Percentiles rank a stretch among this genome's conserved stretches.
These are phyloP conservation scores for Urtica urens DNA, from an alignment of 306 rosid species.

Conservation along the genomic window DNA sequence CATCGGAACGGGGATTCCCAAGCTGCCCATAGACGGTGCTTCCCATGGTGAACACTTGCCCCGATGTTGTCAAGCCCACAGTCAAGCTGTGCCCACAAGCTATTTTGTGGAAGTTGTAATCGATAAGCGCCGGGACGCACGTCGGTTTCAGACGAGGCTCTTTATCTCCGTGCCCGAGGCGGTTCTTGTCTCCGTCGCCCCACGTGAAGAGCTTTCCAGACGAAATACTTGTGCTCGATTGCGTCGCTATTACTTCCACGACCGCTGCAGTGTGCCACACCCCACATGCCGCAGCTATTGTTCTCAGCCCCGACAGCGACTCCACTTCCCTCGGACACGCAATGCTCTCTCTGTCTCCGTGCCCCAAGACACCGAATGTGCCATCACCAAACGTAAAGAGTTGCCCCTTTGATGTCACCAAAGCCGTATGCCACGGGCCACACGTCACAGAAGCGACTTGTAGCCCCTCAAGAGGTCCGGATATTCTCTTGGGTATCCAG, in stretches of 20 bases:
- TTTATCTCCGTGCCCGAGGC: conserved; percentile 96
- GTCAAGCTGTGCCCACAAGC: conserved; percentile 96
- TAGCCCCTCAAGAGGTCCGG: conserved; percentile 85
- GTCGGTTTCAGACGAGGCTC: conserved; percentile 85
- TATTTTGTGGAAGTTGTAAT: conserved; percentile 72
- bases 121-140: conserved; percentile 81
- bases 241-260: conserved; percentile 86
- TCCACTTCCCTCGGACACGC: conserved; percentile 80
- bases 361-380: conserved; percentile 93
- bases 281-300: conserved; percentile 91
- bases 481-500: conserved; percentile 89
- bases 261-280: conserved; percentile 99
- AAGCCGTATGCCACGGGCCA: conserved; percentile 99
- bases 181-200: conserved; percentile 99
- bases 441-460: conserved; percentile 90
- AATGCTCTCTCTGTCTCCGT: conserved; percentile 71
- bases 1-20: conserved; percentile 83
- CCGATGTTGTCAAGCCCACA: conserved; percentile 76
- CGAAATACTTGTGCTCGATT: conserved; percentile 60
- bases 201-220: conserved; percentile 89
- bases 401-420: conserved; percentile 69
- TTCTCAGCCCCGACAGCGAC: conserved; percentile 74
- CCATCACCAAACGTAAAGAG: conserved; percentile 98
- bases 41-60: conserved; percentile 85
- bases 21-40: conserved; percentile 98